Conservation (phyloP, 495 filamentous ascomycete species). For the Neurospora sp. region DNA sequence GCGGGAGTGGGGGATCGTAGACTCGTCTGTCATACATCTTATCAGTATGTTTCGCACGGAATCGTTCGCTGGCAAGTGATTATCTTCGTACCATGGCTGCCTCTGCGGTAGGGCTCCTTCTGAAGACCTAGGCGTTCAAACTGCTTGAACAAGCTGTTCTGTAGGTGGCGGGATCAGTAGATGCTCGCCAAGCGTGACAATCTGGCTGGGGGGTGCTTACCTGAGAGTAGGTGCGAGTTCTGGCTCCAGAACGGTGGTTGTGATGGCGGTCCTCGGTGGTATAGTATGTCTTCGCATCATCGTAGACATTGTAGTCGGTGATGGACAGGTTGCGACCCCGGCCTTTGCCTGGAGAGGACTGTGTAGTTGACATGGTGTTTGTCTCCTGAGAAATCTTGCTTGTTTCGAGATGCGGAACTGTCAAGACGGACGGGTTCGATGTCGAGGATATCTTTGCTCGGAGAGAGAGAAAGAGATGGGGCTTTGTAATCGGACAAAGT, state of each 20-base stretch:
- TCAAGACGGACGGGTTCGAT: constrained; percentile 2
- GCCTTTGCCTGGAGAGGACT: constrained; percentile 1
- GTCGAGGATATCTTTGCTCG: constrained; percentile 4
- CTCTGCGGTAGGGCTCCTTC: constrained; percentile 35
- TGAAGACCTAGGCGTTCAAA: constrained; percentile 30
- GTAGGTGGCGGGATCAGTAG: background rate
- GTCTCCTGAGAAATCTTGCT: constrained; percentile 1
- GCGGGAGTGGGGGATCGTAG: constrained; percentile 40
- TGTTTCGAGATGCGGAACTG: background rate
- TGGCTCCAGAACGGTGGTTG: constrained; percentile 27
- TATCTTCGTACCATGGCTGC: constrained; percentile 34
- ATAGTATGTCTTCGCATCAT: constrained; percentile 42
- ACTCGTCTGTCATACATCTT: constrained; percentile 27
- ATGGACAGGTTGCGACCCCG: constrained; percentile 11
- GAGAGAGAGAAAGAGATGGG: background rate
- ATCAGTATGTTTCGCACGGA: background rate
- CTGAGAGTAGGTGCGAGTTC: constrained; percentile 39
- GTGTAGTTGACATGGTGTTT: background rate
- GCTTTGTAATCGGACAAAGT: background rate
- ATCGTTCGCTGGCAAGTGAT: background rate
- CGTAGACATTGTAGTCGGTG: constrained; percentile 33
- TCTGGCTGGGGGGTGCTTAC: constrained; percentile 12
- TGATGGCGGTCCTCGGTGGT: constrained; percentile 36
- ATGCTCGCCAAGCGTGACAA: background rate
- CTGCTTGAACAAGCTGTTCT: constrained; percentile 36